Conservation (phyloP, 2,329 filamentous ascomycete genomes). For the Venturiaceae sp. region DNA sequence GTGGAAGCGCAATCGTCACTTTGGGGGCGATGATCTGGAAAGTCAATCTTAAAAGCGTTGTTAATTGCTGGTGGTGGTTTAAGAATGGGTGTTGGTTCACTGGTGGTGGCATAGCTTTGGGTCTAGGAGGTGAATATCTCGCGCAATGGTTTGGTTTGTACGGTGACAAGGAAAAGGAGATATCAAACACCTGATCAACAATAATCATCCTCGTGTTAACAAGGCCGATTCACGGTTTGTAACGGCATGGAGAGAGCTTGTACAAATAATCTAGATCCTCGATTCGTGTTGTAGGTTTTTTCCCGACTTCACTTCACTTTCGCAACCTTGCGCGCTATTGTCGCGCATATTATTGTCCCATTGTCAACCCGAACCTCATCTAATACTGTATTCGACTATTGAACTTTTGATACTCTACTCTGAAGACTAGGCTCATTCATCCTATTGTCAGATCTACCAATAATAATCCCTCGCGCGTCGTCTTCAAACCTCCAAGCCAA, state of each 20-base stretch:
- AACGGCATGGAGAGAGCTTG: background rate
- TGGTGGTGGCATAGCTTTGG: conserved; percentile 47
- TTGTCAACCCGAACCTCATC: background rate
- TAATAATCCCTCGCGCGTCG: too few species aligned
- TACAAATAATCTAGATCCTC: background rate
- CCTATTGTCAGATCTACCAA: too few species aligned
- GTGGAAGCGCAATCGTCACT: conserved; percentile 45
- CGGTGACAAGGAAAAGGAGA: background rate
- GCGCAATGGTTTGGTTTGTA: background rate
- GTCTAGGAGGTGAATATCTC: conserved; percentile 45
- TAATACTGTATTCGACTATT: too few species aligned
- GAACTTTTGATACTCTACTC: too few species aligned
- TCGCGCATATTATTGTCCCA: background rate
- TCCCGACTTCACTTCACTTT: background rate
- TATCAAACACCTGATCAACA: background rate
- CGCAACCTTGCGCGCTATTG: background rate
- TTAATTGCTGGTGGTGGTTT: conserved; percentile 57
- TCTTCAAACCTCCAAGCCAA: too few species aligned
- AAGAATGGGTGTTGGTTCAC: conserved; percentile 52
- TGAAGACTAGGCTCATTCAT: too few species aligned
- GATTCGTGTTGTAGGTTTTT: background rate
- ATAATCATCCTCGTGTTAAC: background rate
- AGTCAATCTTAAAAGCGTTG: conserved; percentile 46
- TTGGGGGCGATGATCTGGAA: conserved; percentile 50
- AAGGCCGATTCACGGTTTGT: background rate